Percentiles rank a stretch among this genome's conserved stretches.
Conservation (phyloP, 805 yeast species). For the Saccharomycopsis capsularis region DNA sequence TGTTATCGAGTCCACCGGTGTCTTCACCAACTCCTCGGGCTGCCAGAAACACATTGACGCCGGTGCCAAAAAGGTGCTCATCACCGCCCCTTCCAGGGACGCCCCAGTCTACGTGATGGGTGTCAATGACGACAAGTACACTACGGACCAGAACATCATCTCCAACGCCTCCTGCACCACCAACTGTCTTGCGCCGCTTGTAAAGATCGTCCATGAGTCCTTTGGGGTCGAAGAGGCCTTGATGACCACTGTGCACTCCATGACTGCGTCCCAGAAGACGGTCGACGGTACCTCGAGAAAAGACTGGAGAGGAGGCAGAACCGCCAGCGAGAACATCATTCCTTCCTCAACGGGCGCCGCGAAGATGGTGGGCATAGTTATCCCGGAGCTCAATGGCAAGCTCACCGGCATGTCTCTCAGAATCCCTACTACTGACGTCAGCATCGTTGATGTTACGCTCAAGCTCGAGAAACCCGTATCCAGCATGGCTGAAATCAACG, state of each 20-base stretch:
- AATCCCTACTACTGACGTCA: constrained; percentile 69
- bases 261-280: constrained; percentile 67
- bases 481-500: constrained; percentile 58
- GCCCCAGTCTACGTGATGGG: constrained; percentile 72
- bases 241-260: constrained; percentile 69
- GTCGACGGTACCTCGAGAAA: constrained; percentile 74
- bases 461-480: constrained; percentile 46
- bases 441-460: constrained; percentile 66
- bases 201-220: constrained; percentile 57
- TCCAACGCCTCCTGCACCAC: constrained; percentile 73
- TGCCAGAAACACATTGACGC: constrained; percentile 64
- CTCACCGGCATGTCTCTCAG: constrained; percentile 69
- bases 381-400: constrained; percentile 65
- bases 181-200: constrained; percentile 69
- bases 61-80: constrained; percentile 68
- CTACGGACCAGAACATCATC: constrained; percentile 48
- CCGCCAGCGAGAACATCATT: constrained; percentile 68
- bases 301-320: constrained; percentile 79
- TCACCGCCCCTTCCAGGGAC: constrained; percentile 65
- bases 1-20: constrained; percentile 69
- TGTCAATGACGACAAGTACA: constrained; percentile 58
- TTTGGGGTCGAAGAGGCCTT: constrained; percentile 69
- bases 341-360: constrained; percentile 77
- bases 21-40: constrained; percentile 57
- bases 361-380: constrained; percentile 69